Evolutionary conservation across 352 stramenopile genomes (phyloP).

Genomic region (Globisporangium heterothallicum): DNA sequence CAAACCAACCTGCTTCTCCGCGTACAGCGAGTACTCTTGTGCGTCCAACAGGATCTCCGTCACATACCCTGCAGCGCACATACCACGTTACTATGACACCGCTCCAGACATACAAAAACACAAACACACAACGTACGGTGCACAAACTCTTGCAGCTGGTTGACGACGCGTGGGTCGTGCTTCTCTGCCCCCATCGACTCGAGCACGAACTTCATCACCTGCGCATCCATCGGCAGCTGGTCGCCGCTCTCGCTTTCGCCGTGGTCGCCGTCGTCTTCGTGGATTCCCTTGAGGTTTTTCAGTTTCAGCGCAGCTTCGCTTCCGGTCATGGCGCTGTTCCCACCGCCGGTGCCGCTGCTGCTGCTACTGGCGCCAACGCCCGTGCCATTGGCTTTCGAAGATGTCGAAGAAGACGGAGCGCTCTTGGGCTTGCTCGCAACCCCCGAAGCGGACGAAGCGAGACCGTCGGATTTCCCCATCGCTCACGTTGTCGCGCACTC

Average conservation of each 20-base stretch:
- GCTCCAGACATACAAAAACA: neutral
- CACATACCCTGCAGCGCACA: conserved; percentile 48
- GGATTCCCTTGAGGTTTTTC: conserved; percentile 49
- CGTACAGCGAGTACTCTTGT: conserved; percentile 79
- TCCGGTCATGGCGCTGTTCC: conserved; percentile 15
- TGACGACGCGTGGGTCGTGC: conserved; percentile 73
- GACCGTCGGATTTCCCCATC: conserved; percentile 9
- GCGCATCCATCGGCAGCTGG: conserved; percentile 51
- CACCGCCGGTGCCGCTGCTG: conserved; percentile 1
- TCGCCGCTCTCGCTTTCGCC: conserved; percentile 31
- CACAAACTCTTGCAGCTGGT: conserved; percentile 79
- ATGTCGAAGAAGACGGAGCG: neutral
- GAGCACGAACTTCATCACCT: conserved; percentile 54
- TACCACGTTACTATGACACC: neutral
- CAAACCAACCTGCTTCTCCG: conserved; percentile 49
- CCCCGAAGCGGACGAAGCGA: neutral
- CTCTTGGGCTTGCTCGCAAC: conserved; percentile 11
- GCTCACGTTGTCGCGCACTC: no score
- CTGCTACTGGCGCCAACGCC: neutral
- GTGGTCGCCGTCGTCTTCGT: conserved; percentile 58
- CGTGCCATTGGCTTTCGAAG: conserved; percentile 7
- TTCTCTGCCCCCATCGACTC: conserved; percentile 79
- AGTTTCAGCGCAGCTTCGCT: conserved; percentile 36
- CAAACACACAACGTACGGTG: conserved; percentile 44
- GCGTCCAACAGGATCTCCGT: conserved; percentile 81